A percentile compares a stretch with the other conserved stretches of the same genome.
phyloP scores from a whole-genome alignment of 2,329 filamentous ascomycete genomes.

The Xenoacremonium recifei region DNA sequence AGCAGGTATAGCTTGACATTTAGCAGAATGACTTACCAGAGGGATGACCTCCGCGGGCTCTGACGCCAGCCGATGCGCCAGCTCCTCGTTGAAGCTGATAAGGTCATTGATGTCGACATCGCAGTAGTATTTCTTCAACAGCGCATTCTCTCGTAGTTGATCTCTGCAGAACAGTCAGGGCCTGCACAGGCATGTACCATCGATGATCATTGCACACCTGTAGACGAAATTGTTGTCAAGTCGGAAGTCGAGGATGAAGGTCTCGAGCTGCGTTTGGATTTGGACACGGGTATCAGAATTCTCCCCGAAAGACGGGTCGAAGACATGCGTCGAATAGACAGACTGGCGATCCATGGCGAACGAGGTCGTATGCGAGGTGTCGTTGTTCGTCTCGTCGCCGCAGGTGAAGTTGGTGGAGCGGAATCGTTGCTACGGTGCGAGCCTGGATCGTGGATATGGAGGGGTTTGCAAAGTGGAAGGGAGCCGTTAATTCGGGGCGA shows the following conservation, averaged over 20 bases:
- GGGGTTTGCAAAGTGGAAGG: conserved; percentile 23
- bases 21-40: conserved; percentile 55
- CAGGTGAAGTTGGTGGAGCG: conserved; percentile 12
- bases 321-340: conserved; percentile 81
- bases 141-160: conserved; percentile 90
- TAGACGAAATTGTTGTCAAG: conserved; percentile 95
- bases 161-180: conserved; percentile 57
- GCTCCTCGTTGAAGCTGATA: conserved; percentile 93
- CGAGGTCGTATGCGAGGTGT: conserved; percentile 5
- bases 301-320: conserved; percentile 64
- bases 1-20: conserved; percentile 4
- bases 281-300: conserved; percentile 68
- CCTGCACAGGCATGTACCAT: background rate
- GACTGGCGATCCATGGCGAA: conserved; percentile 81
- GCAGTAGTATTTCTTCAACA: conserved; percentile 92
- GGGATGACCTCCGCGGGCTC: conserved; percentile 93
- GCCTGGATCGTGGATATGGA: conserved; percentile 23
- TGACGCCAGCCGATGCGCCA: conserved; percentile 84
- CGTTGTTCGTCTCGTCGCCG: conserved; percentile 8
- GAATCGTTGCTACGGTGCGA: background rate
- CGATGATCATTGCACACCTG: conserved; percentile 63
- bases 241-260: conserved; percentile 91
- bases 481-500: conserved; percentile 21
- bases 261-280: conserved; percentile 76
- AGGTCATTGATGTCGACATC: conserved; percentile 94